Evolutionary conservation across 306 rosid species (phyloP), one percentile per base, ranked within the genome.

Genomic region (Dalbergia oliveri): DNA sequence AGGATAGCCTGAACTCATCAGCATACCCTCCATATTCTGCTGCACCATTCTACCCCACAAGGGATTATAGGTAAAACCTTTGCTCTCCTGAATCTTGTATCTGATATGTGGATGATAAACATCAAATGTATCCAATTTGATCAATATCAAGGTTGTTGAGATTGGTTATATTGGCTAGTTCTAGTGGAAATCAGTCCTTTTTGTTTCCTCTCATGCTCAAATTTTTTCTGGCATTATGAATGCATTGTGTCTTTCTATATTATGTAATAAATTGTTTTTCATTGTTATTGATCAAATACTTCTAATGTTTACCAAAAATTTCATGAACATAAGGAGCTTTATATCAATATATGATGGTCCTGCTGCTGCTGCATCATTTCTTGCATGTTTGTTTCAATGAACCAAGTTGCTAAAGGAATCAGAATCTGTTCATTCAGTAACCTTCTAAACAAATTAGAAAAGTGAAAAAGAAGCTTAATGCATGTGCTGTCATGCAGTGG

Each of bases 21-120:
- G 79, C 87, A 57, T 79, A 84, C 82, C 97, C 88, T 83, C 94
- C 93, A 41, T 77, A 62, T 73, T 81, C 78, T 61, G 89, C 78
- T 69, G 77, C 78, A 41, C 93, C 87, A 67, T 76, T 33, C 74
- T 73, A 87, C 74, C 83, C 97, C 5, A 66, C 73, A 37, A 37
- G 41, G 23, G 95, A 76, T 53, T 62, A 51, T 59, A 91, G 92
- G 99, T 93, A 76, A 71, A 75, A n/a, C 21, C 56, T 44, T 47
- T 35, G 53, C 43, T 54, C 59, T 44, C 21, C 66, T 66, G 77
- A 81, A 61, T 44, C 56, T 47, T 77, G 16, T 75, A 12, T 45
- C 33, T 41, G 15, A 41, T 68, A 50, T 44, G 47, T 62, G 66
- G 43, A 26, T 76, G 71, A 37, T 66, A 79, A 44, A 79, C 33